Percentiles rank a stretch among this genome's conserved stretches.
phyloP scores from a whole-genome alignment of 306 rosid genomes.

The Fragaria nilgerrensis region DNA sequence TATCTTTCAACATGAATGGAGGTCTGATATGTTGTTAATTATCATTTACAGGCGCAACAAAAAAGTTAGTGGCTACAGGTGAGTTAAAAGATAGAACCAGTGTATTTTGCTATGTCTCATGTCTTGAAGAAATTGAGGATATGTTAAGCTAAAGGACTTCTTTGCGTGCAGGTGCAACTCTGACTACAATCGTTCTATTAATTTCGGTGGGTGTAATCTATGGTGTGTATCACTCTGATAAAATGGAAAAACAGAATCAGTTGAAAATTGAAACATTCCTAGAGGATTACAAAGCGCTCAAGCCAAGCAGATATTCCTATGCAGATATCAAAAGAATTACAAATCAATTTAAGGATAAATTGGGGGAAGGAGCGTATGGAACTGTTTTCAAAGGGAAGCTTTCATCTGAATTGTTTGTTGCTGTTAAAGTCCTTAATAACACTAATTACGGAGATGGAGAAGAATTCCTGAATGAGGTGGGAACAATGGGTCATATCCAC shows the following conservation, averaged over 20 bases:
- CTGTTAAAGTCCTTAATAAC: not conserved
- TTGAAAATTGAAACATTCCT: conserved; percentile 34
- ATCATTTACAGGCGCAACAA: not conserved
- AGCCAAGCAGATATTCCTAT: conserved; percentile 36
- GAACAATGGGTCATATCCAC: conserved; percentile 29
- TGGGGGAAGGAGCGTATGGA: conserved; percentile 44
- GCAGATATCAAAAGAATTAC: conserved; percentile 33
- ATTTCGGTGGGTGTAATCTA: conserved; percentile 1
- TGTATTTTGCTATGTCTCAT: not conserved
- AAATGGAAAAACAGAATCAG: conserved; percentile 15
- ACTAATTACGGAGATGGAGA: not conserved
- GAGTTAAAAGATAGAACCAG: no score
- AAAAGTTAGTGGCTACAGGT: not conserved
- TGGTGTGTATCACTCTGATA: conserved; percentile 12
- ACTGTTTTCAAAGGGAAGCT: conserved; percentile 33
- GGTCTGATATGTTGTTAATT: not conserved
- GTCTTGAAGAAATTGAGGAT: not conserved
- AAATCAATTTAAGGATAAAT: conserved; percentile 24
- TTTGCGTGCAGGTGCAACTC: conserved; percentile 24
- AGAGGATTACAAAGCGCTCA: conserved; percentile 33
- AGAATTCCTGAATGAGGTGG: conserved; percentile 20
- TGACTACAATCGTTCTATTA: conserved; percentile 23
- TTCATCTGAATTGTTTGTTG: conserved; percentile 16
- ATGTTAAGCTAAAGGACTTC: not conserved
- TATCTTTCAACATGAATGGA: not conserved